Conservation (phyloP, 495 filamentous ascomycete genomes). For the Hypomontagnella submonticulosa region DNA sequence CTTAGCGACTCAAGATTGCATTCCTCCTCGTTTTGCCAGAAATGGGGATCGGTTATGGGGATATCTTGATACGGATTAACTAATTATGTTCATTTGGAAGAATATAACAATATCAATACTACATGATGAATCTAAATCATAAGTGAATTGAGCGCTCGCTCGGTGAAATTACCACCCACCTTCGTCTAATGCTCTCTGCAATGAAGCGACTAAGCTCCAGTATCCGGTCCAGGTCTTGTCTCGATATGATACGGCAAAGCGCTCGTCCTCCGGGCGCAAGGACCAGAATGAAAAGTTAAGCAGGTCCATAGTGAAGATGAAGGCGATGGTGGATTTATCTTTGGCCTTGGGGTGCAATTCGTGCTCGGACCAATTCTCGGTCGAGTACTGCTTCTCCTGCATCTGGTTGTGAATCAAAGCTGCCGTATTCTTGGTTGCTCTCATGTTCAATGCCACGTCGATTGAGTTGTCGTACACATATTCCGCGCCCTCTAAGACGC, state of each 20-base stretch:
- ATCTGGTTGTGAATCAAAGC: slow-evolving; percentile 80
- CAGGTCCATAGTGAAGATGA: slow-evolving; percentile 96
- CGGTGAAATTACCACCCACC: slow-evolving; percentile 58
- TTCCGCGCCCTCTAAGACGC: slow-evolving; percentile 83
- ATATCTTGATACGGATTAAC: slow-evolving; percentile 67
- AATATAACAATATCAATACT: slow-evolving; percentile 1
- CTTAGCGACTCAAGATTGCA: slow-evolving; percentile 78
- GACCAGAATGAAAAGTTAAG: slow-evolving; percentile 99
- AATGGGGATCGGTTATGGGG: slow-evolving; percentile 87
- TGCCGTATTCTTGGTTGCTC: slow-evolving; percentile 82
- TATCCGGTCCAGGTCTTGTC: slow-evolving; percentile 91
- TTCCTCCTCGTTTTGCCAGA: slow-evolving; percentile 82
- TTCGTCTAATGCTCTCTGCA: slow-evolving; percentile 91
- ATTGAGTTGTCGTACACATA: slow-evolving; percentile 92
- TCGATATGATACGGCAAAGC: slow-evolving; percentile 83
- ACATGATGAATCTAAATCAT: neutral
- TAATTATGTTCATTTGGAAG: slow-evolving; percentile 29
- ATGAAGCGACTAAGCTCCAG: slow-evolving; percentile 88
- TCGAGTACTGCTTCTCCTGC: slow-evolving; percentile 84
- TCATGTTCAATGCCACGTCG: slow-evolving; percentile 86
- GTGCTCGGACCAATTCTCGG: slow-evolving; percentile 85
- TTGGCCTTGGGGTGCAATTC: slow-evolving; percentile 88
- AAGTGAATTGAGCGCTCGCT: slow-evolving; percentile 11
- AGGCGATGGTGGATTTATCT: slow-evolving; percentile 80
- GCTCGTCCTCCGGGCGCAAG: slow-evolving; percentile 66